These are phyloP conservation scores for Copromyces sp. DNA, from an alignment of 495 filamentous ascomycete genomes.

Conservation along the genomic window DNA sequence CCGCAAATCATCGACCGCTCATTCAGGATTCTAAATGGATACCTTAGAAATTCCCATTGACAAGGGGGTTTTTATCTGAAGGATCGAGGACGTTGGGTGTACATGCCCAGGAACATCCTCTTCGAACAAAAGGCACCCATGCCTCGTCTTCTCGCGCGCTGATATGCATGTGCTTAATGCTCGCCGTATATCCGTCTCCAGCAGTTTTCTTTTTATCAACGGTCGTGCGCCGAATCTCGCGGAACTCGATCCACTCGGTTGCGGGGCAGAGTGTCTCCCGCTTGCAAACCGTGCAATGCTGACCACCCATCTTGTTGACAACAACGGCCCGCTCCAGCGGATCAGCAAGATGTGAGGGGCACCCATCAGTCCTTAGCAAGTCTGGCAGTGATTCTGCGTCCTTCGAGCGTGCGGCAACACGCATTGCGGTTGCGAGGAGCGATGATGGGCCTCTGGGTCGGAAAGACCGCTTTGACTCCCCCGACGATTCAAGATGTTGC, in stretches of 20 bases:
- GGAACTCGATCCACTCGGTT: conserved; percentile 25
- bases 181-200: not conserved
- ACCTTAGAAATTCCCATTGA: not conserved
- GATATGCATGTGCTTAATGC: not conserved
- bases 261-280: conserved; percentile 13
- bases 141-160: conserved; percentile 12
- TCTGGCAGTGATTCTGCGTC: conserved; percentile 2
- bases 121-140: conserved; percentile 50
- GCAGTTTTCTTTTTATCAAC: not conserved
- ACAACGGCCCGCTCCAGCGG: conserved; percentile 7
- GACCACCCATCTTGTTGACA: conserved; percentile 9
- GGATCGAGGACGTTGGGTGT: conserved; percentile 19
- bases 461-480: not conserved
- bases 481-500: not conserved
- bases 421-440: conserved; percentile 17
- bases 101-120: conserved; percentile 60
- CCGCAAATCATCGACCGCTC: not conserved
- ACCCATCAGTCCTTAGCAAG: not conserved
- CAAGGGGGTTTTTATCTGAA: not conserved
- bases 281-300: conserved; percentile 16
- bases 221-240: not conserved
- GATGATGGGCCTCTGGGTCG: conserved; percentile 11
- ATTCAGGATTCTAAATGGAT: not conserved
- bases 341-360: not conserved
- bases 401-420: conserved; percentile 1